Evolutionary conservation across 495 filamentous ascomycete genomes (phyloP).

Genomic region (Talaromyces stipitatus): DNA sequence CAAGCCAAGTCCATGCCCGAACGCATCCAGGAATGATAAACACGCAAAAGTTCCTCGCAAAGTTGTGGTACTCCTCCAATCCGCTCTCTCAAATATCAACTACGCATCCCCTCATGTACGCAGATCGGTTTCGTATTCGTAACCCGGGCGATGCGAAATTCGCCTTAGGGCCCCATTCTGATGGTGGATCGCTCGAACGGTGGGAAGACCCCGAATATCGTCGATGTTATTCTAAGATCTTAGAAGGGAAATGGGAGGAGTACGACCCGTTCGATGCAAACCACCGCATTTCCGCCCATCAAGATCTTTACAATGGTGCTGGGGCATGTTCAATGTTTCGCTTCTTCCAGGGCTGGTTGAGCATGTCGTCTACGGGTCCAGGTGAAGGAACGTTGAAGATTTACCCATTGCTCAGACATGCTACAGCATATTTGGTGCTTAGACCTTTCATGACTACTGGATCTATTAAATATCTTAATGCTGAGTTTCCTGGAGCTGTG

Average conservation of each 20-base stretch:
- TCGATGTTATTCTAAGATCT: slow-evolving; percentile 63
- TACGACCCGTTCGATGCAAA: slow-evolving; percentile 77
- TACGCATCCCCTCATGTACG: slow-evolving; percentile 64
- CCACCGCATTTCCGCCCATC: slow-evolving; percentile 57
- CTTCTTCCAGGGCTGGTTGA: slow-evolving; percentile 84
- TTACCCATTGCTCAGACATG: slow-evolving; percentile 67
- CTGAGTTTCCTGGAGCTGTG: slow-evolving; percentile 63
- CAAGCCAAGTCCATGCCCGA: slow-evolving; percentile 65
- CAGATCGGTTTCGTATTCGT: slow-evolving; percentile 71
- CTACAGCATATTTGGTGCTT: slow-evolving; percentile 75
- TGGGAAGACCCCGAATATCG: slow-evolving; percentile 82
- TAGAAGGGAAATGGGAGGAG: slow-evolving; percentile 69
- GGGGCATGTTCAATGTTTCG: slow-evolving; percentile 80
- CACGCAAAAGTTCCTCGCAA: slow-evolving; percentile 65
- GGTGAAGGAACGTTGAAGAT: slow-evolving; percentile 75
- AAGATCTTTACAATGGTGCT: slow-evolving; percentile 74
- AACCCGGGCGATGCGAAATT: slow-evolving; percentile 61
- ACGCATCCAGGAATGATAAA: slow-evolving; percentile 62
- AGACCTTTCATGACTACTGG: slow-evolving; percentile 60
- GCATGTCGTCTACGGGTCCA: slow-evolving; percentile 63
- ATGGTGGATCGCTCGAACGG: slow-evolving; percentile 77
- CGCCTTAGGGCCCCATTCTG: slow-evolving; percentile 78
- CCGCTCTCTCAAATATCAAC: slow-evolving; percentile 53
- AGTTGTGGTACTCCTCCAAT: slow-evolving; percentile 63
- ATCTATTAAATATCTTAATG: slow-evolving; percentile 32